Evolutionary conservation across 208 protist species (phyloP).

Genomic region (Wallacemonas rigidus): DNA sequence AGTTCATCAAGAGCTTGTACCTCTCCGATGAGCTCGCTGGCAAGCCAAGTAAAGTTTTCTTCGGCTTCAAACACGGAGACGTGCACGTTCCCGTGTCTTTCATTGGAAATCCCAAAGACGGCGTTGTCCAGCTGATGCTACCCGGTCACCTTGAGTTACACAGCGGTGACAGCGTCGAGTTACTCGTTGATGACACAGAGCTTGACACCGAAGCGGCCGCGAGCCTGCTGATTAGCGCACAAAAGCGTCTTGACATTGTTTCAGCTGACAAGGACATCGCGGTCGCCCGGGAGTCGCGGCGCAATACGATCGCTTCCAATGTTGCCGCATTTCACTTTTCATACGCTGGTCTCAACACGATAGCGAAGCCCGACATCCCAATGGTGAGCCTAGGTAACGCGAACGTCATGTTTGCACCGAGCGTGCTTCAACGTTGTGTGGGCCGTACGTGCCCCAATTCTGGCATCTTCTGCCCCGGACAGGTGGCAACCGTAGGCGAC

Average conservation of each 20-base stretch:
- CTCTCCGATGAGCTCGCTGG: constrained; percentile 49
- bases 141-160: constrained; percentile 37
- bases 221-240: constrained; percentile 54
- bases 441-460: constrained; percentile 64
- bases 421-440: constrained; percentile 73
- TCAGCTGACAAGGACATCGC: constrained; percentile 76
- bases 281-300: constrained; percentile 68
- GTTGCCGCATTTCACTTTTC: constrained; percentile 82
- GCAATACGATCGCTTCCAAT: constrained; percentile 70
- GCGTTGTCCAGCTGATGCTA: constrained; percentile 43
- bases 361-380: constrained; percentile 64
- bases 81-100: constrained; percentile 71
- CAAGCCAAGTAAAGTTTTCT: constrained; percentile 67
- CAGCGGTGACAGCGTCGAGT: constrained; percentile 38
- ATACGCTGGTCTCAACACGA: constrained; percentile 73
- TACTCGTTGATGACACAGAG: constrained; percentile 84
- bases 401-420: constrained; percentile 58
- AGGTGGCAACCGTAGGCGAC: constrained; percentile 60
- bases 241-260: constrained; percentile 49
- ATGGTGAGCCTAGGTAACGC: constrained; percentile 60
- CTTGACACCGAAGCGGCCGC: constrained; percentile 80
- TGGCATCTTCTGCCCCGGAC: constrained; percentile 77
- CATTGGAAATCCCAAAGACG: constrained; percentile 58
- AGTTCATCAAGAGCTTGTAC: constrained; percentile 70
- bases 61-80: constrained; percentile 54